Conservation (phyloP, 2,329 filamentous ascomycete genomes). For the Sphaerulina vaccinii region DNA sequence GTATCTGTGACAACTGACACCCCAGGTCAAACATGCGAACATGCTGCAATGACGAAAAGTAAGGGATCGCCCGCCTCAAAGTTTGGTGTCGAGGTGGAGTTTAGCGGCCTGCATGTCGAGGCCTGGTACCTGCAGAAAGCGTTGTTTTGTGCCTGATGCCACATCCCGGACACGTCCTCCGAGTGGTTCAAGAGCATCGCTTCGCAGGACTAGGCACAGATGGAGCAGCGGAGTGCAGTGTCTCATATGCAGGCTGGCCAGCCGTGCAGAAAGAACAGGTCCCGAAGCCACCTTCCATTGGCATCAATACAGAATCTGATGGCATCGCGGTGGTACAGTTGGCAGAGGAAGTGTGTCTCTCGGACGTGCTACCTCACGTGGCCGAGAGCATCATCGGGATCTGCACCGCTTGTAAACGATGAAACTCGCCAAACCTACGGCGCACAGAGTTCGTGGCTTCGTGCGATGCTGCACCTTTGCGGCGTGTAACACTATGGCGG, state of each 20-base stretch:
- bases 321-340: too few species aligned
- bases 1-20: neutral
- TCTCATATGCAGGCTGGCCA: neutral
- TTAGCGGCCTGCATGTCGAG: constrained; percentile 6
- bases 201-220: neutral
- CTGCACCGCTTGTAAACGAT: neutral
- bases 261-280: too few species aligned
- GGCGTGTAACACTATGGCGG: neutral
- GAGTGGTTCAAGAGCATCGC: constrained; percentile 19
- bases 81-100: constrained; percentile 9
- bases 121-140: constrained; percentile 26
- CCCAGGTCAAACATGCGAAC: constrained; percentile 12
- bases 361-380: neutral
- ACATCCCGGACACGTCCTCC: constrained; percentile 23
- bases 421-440: neutral
- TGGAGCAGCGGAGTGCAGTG: neutral
- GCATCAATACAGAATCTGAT: too few species aligned
- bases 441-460: constrained; percentile 1
- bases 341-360: neutral
- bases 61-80: constrained; percentile 5
- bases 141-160: constrained; percentile 18
- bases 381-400: neutral
- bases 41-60: constrained; percentile 14
- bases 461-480: neutral
- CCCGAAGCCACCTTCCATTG: too few species aligned